A percentile compares a stretch with the other conserved stretches of the same genome.
These are phyloP conservation scores for Fusarium sp. DNA, from an alignment of 2,329 filamentous ascomycete species.

Conservation along the genomic window DNA sequence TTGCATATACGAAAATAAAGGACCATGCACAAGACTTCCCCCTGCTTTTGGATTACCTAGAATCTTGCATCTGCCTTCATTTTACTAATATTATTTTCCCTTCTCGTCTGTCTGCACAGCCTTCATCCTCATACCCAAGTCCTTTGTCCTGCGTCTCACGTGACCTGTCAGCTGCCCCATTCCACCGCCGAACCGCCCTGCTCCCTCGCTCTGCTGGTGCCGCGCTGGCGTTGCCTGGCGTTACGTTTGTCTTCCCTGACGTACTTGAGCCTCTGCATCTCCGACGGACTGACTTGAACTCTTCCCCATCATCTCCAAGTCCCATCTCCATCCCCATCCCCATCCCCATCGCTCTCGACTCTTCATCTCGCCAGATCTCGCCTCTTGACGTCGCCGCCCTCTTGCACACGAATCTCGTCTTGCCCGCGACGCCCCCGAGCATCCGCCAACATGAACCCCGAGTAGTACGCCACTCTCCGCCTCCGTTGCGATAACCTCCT, in stretches of 20 bases:
- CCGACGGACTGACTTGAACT: slow-evolving; percentile 46
- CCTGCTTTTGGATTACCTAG: neutral
- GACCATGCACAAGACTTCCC: neutral
- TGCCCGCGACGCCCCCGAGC: slow-evolving; percentile 27
- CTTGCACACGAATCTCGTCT: slow-evolving; percentile 24
- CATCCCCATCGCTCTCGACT: slow-evolving; percentile 38
- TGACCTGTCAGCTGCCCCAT: slow-evolving; percentile 50
- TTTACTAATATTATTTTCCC: neutral
- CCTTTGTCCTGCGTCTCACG: slow-evolving; percentile 45
- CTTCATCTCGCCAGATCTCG: slow-evolving; percentile 17
- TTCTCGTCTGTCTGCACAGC: slow-evolving; percentile 13
- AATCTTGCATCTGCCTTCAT: too few species aligned
- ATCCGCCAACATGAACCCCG: slow-evolving; percentile 84
- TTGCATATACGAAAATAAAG: slow-evolving; percentile 8
- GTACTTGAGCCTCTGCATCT: slow-evolving; percentile 52
- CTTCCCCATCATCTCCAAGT: slow-evolving; percentile 48
- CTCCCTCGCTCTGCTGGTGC: slow-evolving; percentile 34
- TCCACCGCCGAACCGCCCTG: slow-evolving; percentile 33
- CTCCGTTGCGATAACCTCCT: slow-evolving; percentile 53
- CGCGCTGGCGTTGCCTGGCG: slow-evolving; percentile 50
- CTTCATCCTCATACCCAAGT: slow-evolving; percentile 5
- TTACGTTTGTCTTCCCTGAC: slow-evolving; percentile 55
- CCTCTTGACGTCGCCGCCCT: slow-evolving; percentile 3
- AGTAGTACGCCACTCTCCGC: slow-evolving; percentile 79
- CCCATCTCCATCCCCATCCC: slow-evolving; percentile 39